phyloP scores from a whole-genome alignment of 306 rosid genomes.

The Medicago truncatula region MtrunA17r5.0-ANR NC_053042.1:6666001-6666500 shows the following conservation, averaged over 20 bases:
- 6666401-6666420: neutral
- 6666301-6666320: constrained; percentile 48
- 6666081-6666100: too few relatives aligned
- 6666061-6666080: constrained; percentile 73
- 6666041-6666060: constrained; percentile 72
- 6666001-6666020: constrained; percentile 46
- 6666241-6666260: constrained; percentile 51
- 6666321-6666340: constrained; percentile 54
- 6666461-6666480: neutral
- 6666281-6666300: constrained; percentile 73
- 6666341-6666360: constrained; percentile 46
- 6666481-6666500: too few relatives aligned
- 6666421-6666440: neutral
- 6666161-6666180: too few relatives aligned
- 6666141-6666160: too few relatives aligned
- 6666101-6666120: too few relatives aligned
- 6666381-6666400: neutral
- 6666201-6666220: constrained; percentile 44
- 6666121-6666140: too few relatives aligned
- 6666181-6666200: too few relatives aligned
- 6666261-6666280: constrained; percentile 80
- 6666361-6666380: neutral
- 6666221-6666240: constrained; percentile 65
- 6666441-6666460: too few relatives aligned
- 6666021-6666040: constrained; percentile 58